Conservation (phyloP, 2,329 filamentous ascomycete species). For the Ilyonectria sp. region DNA sequence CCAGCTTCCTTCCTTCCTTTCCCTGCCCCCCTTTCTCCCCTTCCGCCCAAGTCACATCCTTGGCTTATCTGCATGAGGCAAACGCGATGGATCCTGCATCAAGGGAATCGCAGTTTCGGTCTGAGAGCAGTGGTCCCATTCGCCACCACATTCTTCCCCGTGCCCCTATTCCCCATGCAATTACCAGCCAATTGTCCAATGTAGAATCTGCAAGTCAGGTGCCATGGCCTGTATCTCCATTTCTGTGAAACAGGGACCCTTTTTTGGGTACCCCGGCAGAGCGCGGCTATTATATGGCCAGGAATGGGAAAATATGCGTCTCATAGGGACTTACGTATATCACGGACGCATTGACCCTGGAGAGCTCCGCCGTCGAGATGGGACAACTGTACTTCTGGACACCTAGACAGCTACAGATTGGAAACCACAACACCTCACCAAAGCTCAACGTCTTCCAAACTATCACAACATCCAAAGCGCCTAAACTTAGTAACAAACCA, state of each 20-base stretch:
- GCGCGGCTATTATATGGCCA: constrained; percentile 20
- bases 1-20: not conserved
- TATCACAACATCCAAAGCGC: too few relatives aligned
- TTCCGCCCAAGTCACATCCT: not conserved
- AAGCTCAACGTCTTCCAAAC: not conserved
- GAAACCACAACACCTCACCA: not conserved
- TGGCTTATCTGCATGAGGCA: not conserved
- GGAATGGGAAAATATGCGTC: not conserved
- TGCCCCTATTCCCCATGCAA: constrained; percentile 21
- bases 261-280: not conserved
- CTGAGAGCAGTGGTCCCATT: not conserved
- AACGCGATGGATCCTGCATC: not conserved
- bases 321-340: not conserved
- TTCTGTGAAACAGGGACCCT: constrained; percentile 21
- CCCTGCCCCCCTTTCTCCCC: not conserved
- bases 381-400: not conserved
- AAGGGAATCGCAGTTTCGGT: not conserved
- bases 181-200: not conserved
- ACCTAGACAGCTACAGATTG: not conserved
- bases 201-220: constrained; percentile 20
- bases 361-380: not conserved
- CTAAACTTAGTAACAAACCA: not conserved
- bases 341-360: not conserved
- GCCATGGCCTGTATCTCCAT: constrained; percentile 20
- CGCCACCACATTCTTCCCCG: constrained; percentile 4